These are phyloP conservation scores for Dryadomyces quercus-mongolicae DNA, from an alignment of 2,329 filamentous ascomycete species.

Conservation along the genomic window DNA sequence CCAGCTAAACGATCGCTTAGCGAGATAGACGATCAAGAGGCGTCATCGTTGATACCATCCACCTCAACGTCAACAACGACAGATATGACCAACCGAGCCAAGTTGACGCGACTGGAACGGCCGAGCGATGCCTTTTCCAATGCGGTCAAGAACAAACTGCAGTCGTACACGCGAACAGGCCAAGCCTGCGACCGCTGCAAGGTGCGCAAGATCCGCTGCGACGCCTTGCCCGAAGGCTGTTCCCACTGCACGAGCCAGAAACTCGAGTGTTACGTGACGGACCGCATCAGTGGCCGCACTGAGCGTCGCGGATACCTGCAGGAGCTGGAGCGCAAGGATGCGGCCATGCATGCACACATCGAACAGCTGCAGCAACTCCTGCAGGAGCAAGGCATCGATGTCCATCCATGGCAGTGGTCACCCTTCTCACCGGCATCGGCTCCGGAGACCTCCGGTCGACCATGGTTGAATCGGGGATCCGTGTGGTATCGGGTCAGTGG, in stretches of 20 bases:
- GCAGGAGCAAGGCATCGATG: slow-evolving; percentile 47
- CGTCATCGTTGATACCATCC: too few relatives aligned
- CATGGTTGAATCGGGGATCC: slow-evolving; percentile 24
- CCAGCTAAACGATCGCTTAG: not conserved
- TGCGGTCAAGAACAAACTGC: slow-evolving; percentile 42
- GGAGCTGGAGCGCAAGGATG: slow-evolving; percentile 60
- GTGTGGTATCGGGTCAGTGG: slow-evolving; percentile 16
- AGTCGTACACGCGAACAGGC: slow-evolving; percentile 53
- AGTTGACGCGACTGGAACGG: slow-evolving; percentile 36
- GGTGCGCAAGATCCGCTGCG: slow-evolving; percentile 79
- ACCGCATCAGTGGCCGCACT: slow-evolving; percentile 73
- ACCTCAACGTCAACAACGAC: not conserved
- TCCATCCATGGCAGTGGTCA: slow-evolving; percentile 35
- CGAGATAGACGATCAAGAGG: not conserved
- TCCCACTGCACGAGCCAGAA: slow-evolving; percentile 68
- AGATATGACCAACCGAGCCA: slow-evolving; percentile 17
- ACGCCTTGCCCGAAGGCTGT: slow-evolving; percentile 68
- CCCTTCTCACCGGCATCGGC: slow-evolving; percentile 16
- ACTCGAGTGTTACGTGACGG: slow-evolving; percentile 72
- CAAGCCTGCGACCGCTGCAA: slow-evolving; percentile 87
- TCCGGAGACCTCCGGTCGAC: slow-evolving; percentile 17
- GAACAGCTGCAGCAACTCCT: slow-evolving; percentile 57
- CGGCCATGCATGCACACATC: slow-evolving; percentile 53
- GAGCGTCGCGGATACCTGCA: slow-evolving; percentile 69
- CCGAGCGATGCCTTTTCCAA: slow-evolving; percentile 39